Evolutionary conservation across 2,329 filamentous ascomycete genomes (phyloP).

Genomic region (Lasiodiplodia sp.): DNA sequence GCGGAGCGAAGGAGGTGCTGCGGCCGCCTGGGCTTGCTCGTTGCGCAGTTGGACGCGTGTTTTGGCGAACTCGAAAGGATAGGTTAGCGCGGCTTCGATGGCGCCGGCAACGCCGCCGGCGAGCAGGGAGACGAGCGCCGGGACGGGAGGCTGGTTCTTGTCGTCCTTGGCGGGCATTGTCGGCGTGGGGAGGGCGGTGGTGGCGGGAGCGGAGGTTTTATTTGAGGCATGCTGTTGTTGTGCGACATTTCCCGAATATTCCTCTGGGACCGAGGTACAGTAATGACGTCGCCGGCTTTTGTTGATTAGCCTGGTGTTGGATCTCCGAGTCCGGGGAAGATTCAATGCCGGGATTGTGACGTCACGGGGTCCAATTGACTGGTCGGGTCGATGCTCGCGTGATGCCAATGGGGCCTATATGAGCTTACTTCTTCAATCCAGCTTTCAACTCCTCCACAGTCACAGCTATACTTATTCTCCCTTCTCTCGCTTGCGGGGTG

Average conservation of each 20-base stretch:
- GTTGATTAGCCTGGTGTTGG: no score
- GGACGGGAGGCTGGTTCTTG: background rate
- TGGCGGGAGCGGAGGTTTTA: no score
- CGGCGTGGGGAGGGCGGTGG: background rate
- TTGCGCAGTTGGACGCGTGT: constrained; percentile 66
- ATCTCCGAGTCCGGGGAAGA: no score
- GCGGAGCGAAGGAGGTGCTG: constrained; percentile 65
- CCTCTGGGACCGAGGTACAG: no score
- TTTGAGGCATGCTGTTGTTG: no score
- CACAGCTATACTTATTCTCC: background rate
- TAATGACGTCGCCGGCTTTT: no score
- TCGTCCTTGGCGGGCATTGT: background rate
- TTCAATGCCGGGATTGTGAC: background rate
- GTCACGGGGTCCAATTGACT: background rate
- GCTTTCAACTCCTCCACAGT: background rate
- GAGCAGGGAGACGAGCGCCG: constrained; percentile 41
- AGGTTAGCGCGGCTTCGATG: constrained; percentile 51
- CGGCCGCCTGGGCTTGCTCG: constrained; percentile 34
- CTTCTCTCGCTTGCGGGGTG: background rate
- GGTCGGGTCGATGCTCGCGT: background rate
- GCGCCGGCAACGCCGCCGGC: constrained; percentile 50
- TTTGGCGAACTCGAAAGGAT: constrained; percentile 74
- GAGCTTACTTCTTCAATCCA: background rate
- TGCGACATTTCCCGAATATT: no score
- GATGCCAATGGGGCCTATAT: background rate